Evolutionary conservation across 202 grass and related monocot species (phyloP).

Genomic region (Dendrocalamus latiflorus): DNA sequence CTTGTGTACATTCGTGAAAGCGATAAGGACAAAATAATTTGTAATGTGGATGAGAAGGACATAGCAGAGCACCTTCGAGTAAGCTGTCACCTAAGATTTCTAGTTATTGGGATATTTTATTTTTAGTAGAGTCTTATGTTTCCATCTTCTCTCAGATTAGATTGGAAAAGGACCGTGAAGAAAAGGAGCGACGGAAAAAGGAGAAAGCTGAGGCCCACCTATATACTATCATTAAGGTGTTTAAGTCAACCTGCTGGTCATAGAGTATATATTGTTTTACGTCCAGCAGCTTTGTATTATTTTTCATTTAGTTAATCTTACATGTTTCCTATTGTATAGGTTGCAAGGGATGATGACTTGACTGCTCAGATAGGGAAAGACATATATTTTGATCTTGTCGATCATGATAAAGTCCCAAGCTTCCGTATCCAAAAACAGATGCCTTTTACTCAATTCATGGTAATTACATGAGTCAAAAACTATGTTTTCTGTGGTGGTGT

Average conservation of each 20-base stretch:
- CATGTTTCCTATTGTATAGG: conserved; percentile 39
- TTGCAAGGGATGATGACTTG: conserved; percentile 90
- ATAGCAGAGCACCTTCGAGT: conserved; percentile 88
- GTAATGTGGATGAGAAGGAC: conserved; percentile 89
- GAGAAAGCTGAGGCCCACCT: conserved; percentile 89
- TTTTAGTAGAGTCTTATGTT: conserved; percentile 28
- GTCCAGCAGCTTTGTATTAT: conserved; percentile 5
- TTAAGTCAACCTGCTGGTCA: conserved; percentile 2
- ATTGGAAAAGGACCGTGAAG: conserved; percentile 91
- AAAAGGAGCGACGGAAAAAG: conserved; percentile 88
- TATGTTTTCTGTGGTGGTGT: too few relatives aligned
- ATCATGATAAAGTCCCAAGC: conserved; percentile 96
- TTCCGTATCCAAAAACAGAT: conserved; percentile 96
- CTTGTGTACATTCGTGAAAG: conserved; percentile 98
- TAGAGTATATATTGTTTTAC: not conserved
- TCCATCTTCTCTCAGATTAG: conserved; percentile 58
- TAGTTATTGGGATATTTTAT: not conserved
- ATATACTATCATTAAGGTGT: conserved; percentile 84
- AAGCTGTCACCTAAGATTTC: conserved; percentile 24
- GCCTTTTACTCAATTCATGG: conserved; percentile 87
- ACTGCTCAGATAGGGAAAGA: conserved; percentile 86
- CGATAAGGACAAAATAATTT: conserved; percentile 97
- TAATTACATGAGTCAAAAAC: too few relatives aligned
- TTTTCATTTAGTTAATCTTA: too few relatives aligned
- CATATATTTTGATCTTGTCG: conserved; percentile 94